These are phyloP conservation scores for Seminavis robusta DNA, from an alignment of 108 stramenopile species.

Conservation along the genomic window DNA sequence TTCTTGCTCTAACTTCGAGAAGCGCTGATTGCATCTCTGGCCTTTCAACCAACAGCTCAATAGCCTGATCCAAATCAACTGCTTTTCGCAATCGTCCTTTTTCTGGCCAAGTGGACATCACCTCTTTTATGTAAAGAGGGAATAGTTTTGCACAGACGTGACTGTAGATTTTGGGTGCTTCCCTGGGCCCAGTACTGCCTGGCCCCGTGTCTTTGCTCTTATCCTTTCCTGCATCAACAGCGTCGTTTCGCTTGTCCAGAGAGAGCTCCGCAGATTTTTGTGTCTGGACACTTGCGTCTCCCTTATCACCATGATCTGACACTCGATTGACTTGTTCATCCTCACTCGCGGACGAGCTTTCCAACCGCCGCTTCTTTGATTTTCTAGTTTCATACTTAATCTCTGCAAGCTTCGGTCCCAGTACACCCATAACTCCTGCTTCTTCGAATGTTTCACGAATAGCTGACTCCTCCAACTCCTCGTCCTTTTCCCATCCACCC, in stretches of 20 bases:
- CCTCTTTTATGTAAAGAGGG: constrained; percentile 79
- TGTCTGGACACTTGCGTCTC: neutral
- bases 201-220: constrained; percentile 5
- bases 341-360: no score
- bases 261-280: neutral
- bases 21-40: constrained; percentile 62
- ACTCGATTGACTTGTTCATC: constrained; percentile 17
- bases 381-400: constrained; percentile 84
- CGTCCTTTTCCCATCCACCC: constrained; percentile 94
- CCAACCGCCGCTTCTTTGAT: constrained; percentile 58
- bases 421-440: constrained; percentile 72
- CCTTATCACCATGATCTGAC: neutral
- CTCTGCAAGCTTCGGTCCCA: constrained; percentile 63
- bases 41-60: constrained; percentile 55
- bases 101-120: constrained; percentile 83
- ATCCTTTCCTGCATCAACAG: constrained; percentile 5
- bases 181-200: neutral
- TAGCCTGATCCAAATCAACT: constrained; percentile 78
- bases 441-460: constrained; percentile 90
- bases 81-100: constrained; percentile 67
- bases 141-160: constrained; percentile 73
- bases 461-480: constrained; percentile 84
- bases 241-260: neutral
- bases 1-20: constrained; percentile 55
- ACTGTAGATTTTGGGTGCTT: constrained; percentile 14